Base-by-base conservation (phyloP, 768 basidiomycete species). In the Lactarius deliciosus region DNA sequence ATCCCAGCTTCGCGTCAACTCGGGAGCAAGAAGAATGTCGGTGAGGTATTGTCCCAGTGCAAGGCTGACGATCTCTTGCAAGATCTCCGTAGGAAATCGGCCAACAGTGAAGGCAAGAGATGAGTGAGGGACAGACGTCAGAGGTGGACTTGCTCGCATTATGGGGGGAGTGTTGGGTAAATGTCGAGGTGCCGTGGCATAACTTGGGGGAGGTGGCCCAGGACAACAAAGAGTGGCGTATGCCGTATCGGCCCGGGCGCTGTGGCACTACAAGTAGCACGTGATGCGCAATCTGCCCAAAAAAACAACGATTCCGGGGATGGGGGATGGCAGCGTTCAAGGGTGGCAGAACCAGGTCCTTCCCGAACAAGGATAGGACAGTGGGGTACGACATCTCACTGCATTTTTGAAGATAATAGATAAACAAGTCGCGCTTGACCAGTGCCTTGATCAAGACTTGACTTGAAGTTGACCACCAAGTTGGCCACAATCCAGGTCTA, bases 21-120 rank as follows among this genome's bases (percentile, higher is more conserved):
- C 62, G n/a, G 62, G 62, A 20, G 53, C 53, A 36, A 63, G 62
- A n/a, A 63, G 36, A 30, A 63, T 40, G n/a, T 63, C 62, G 36
- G 50, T 54, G 28, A 63, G 62, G 40, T 63, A 63, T 36, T 56
- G 47, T 40, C 62, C 62, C n/a, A 63, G 50, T 16, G 62, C 3
- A 36, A 34, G 62, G n/a, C 22, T 63, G 34, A 63, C 34, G 53
- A 63, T 38, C 25, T 63, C 32, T n/a, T 63, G 34, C 13, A 63
- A 53, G 13, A 63, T 50, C 62, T 63, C 62, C 25, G 62, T 54
- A 40, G 62, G 62, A 28, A 63, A 40, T 30, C 34, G 60, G 38
- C 34, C 30, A 18, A 56, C 32, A 34, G 16, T 11, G 55, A 0
- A 18, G n/a, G 56, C 7, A n/a, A 36, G 34, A 18, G 13, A 57